phyloP scores from a whole-genome alignment of 176 grass and related monocot genomes.

The Ampelocalamus luodianensis region DNA sequence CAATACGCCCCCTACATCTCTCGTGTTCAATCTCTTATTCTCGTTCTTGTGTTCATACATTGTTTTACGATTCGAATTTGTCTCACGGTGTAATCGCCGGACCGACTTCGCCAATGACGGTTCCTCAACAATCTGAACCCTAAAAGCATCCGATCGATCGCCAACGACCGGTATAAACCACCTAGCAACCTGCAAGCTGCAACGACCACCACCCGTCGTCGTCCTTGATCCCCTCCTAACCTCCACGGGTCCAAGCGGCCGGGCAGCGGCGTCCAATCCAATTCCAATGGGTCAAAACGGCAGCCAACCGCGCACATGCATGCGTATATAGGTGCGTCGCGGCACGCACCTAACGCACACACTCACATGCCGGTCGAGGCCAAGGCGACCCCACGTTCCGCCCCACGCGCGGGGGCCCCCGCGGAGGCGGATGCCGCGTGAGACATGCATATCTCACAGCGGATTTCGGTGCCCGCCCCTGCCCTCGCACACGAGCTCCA shows the following conservation, averaged over 20 bases:
- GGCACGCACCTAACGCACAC: conserved; percentile 32
- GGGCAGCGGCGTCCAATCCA: conserved; percentile 1
- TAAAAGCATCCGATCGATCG: conserved; percentile 25
- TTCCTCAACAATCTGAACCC: too few species aligned
- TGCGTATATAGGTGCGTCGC: background rate
- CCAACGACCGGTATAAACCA: conserved; percentile 8
- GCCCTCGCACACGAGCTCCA: conserved; percentile 33
- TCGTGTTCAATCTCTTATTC: too few species aligned
- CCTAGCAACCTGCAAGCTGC: background rate
- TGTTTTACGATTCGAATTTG: too few species aligned
- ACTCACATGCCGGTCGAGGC: conserved; percentile 31
- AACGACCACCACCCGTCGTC: background rate
- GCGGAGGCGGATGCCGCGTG: conserved; percentile 13
- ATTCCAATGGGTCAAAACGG: conserved; percentile 29
- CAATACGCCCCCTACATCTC: too few species aligned
- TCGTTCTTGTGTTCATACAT: too few species aligned
- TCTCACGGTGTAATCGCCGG: too few species aligned
- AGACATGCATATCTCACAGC: conserved; percentile 48
- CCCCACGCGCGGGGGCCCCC: background rate
- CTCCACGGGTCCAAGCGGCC: background rate
- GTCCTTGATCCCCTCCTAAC: background rate
- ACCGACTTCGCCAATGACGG: too few species aligned
- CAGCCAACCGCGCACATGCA: conserved; percentile 25
- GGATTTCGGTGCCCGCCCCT: conserved; percentile 19
- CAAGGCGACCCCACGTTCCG: background rate